phyloP scores from a whole-genome alignment of 768 basidiomycete species.

The Coprinopsis sp. region DNA sequence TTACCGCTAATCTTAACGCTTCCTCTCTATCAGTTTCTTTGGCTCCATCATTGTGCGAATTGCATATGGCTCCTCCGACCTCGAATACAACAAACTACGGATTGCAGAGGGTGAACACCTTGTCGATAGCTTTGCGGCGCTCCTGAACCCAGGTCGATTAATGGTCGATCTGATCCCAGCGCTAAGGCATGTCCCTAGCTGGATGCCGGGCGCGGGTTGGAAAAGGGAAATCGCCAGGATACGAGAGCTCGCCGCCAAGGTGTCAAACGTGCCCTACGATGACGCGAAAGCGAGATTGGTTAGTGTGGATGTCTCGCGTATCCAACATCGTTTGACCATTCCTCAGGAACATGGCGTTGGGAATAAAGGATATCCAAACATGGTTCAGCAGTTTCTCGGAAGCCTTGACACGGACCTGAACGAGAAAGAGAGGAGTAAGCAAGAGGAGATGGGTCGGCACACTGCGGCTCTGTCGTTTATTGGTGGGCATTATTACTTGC shows the following conservation, averaged over 20 bases:
- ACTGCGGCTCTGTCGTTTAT: background rate
- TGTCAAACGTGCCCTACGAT: background rate
- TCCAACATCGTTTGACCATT: background rate
- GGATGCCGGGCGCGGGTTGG: constrained; percentile 10
- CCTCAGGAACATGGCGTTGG: background rate
- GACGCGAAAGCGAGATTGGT: constrained; percentile 6
- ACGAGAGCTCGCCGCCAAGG: background rate
- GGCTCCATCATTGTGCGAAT: constrained; percentile 7
- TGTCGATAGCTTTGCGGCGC: background rate
- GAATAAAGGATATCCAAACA: background rate
- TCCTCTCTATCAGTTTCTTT: too few species aligned
- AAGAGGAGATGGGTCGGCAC: too few species aligned
- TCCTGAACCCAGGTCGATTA: constrained; percentile 3
- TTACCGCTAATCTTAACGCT: too few species aligned
- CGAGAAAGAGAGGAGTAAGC: too few species aligned
- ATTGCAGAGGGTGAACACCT: background rate
- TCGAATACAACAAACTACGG: background rate
- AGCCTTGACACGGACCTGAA: too few species aligned
- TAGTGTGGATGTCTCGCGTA: background rate
- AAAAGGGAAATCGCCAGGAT: background rate
- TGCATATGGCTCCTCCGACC: constrained; percentile 5
- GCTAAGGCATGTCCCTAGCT: constrained; percentile 3
- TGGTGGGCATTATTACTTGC: background rate
- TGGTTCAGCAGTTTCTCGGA: too few species aligned
- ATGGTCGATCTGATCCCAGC: constrained; percentile 4